Base-by-base conservation (phyloP, 805 yeast species). In the Torulaspora delbrueckii region DNA sequence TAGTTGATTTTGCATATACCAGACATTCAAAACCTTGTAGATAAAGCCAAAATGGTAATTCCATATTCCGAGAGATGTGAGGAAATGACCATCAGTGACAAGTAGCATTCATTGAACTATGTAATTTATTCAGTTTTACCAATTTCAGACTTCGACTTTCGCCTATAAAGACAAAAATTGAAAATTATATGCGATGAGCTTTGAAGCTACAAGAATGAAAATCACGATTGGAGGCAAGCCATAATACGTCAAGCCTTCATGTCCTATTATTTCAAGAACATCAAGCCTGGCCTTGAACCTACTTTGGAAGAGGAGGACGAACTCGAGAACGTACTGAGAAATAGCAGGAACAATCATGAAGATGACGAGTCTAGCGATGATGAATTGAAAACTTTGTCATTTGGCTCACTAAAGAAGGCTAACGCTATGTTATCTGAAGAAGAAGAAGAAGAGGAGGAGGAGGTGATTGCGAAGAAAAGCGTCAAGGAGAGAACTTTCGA, bases 391-490 rank as follows among this genome's bases (percentile, higher is more conserved):
- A 70, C 76, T 4, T 52, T 81, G n/a, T 80, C 87, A 6, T 82
- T 83, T 68, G 86, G 83, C 1, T 75, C 85, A 4, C 64, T 83
- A 48, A 78, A 76, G 56, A 63, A 73, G 6, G 86, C 87, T 3
- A 85, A 81, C 55, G 46, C 43, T 5, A 45, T 55, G 38, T 28
- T 64, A 40, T 72, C 67, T 40, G 69, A 77, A 54, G 59, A 77
- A 35, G 66, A 66, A 35, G 48, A 37, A 34, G 60, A 61, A 34
- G 46, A 52, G 39, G 48, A 47, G 31, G 53, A 54, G 10, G 23
- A 23, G 14, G 16, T 34, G 13, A 24, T 13, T 22, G 26, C 26
- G 23, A 40, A 22, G 26, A 32, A 40, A 39, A 24, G 28, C 35
- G 16, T 12, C 22, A 30, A 35, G 51, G 58, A 18, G 62, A 57